A percentile compares a stretch with the other conserved stretches of the same genome.
These are phyloP conservation scores for Colletotrichum acutatum DNA, from an alignment of 2,329 filamentous ascomycete genomes.

Conservation along the genomic window DNA sequence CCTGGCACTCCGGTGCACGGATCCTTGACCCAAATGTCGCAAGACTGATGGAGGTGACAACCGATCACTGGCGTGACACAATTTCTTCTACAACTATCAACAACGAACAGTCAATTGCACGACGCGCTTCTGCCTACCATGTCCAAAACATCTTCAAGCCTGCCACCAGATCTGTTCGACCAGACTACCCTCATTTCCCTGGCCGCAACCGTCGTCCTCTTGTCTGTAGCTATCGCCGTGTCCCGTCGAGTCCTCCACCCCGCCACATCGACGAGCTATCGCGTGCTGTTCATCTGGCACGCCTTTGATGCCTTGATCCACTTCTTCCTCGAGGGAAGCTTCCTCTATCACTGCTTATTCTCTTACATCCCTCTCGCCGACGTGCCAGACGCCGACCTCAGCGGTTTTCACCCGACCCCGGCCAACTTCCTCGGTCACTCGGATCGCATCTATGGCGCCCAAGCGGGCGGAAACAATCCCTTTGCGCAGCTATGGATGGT, in stretches of 20 bases:
- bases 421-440: constrained; percentile 62
- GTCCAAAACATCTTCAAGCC: constrained; percentile 38
- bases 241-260: constrained; percentile 61
- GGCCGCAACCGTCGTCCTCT: constrained; percentile 63
- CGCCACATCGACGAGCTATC: constrained; percentile 65
- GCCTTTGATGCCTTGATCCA: constrained; percentile 93
- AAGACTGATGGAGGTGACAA: background rate
- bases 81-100: background rate
- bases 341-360: constrained; percentile 95
- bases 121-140: constrained; percentile 31
- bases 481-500: constrained; percentile 76
- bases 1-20: background rate
- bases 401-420: constrained; percentile 57
- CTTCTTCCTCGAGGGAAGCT: constrained; percentile 89
- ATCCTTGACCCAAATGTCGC: constrained; percentile 3
- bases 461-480: constrained; percentile 64
- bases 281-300: constrained; percentile 93
- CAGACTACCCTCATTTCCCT: constrained; percentile 69
- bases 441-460: constrained; percentile 65
- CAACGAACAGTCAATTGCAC: background rate
- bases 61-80: background rate
- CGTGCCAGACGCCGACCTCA: constrained; percentile 47
- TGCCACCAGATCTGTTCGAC: constrained; percentile 69
- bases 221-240: constrained; percentile 59
- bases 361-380: constrained; percentile 53